Evolutionary conservation across 768 basidiomycete genomes (phyloP), one percentile per base, ranked within the genome.

Genomic region (Mycena sanguinolenta): DNA sequence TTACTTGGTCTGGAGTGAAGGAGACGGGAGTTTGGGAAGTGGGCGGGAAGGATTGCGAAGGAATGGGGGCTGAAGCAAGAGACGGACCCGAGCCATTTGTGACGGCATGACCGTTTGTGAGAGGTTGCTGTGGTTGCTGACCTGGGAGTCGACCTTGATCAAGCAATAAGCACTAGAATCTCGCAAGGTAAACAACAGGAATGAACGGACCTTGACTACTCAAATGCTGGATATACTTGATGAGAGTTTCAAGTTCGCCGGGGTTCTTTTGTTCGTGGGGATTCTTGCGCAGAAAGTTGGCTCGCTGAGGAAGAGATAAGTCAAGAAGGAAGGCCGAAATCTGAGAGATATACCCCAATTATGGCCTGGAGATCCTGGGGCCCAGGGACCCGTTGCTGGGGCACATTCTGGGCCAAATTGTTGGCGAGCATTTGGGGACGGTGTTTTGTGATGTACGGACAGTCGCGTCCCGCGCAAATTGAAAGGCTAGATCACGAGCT

Each of bases 1-100:
- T 85, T 55, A 95, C 90, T 75, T 95, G 95, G 68, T 93, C 91
- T 0, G 78, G 82, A 5, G 93, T 91, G 77, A 97, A 95, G 6
- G 92, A 92, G 34, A 95, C 89, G 44, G 94, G 92, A 0, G 92
- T 91, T 32, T 89, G 85, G 3, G 92, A 87, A n/a, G 87, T 83
- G 23, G 84, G 79, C 16, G 89, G 88, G 44, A 85, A 82, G 16
- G 86, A 70, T 58, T 86, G 89, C 1, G 84, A 76, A 16, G 90
- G 86, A 27, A 84, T 78, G 52, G 87, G 78, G 49, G 87, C 83
- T 52, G 79, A 78, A 16, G 84, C 80, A 32, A 79, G 75, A 36
- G 67, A 64, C 54, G 84, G 76, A 34, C 82, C 77, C 0, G 75
- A 69, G 17, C 78, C 72, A n/a, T 76, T 67, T 46, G 65, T 64